A percentile compares a stretch with the other conserved stretches of the same genome.
These are phyloP conservation scores for Letharia columbiana DNA, from an alignment of 495 filamentous ascomycete genomes.

Conservation along the genomic window DNA sequence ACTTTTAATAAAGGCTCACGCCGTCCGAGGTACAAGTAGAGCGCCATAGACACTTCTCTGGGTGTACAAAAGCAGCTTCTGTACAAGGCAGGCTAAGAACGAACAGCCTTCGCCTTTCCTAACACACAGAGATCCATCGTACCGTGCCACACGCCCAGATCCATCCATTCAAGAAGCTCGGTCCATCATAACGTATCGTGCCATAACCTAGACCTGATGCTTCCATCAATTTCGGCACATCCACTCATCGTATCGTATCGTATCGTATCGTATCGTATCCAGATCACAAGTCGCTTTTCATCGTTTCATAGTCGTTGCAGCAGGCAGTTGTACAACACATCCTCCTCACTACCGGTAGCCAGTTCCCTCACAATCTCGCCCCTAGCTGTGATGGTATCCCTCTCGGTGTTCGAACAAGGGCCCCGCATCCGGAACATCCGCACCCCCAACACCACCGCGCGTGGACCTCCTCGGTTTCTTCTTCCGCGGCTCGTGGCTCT, in stretches of 20 bases:
- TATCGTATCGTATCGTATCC: background rate
- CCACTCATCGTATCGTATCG: background rate
- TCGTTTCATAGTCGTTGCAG: background rate
- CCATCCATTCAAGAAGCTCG: too few species aligned
- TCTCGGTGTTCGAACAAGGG: background rate
- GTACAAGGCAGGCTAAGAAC: background rate
- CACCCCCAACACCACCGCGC: background rate
- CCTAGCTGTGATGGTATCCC: background rate
- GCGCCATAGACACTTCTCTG: background rate
- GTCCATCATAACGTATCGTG: background rate
- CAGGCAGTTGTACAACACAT: background rate
- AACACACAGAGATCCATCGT: too few species aligned
- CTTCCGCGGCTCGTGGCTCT: background rate
- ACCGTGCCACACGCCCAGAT: background rate
- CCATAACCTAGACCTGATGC: too few species aligned
- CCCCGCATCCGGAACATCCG: background rate
- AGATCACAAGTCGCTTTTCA: background rate
- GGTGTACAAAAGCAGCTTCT: background rate
- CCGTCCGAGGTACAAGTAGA: background rate
- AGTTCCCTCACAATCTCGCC: too few species aligned
- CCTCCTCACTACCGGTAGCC: background rate
- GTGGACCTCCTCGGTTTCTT: background rate
- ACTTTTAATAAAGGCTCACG: background rate
- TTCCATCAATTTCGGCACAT: background rate
- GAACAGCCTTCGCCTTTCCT: background rate